A percentile compares a stretch with the other conserved stretches of the same genome.
These are phyloP conservation scores for Aspergillus conjunctus DNA, from an alignment of 495 filamentous ascomycete species.

Conservation along the genomic window DNA sequence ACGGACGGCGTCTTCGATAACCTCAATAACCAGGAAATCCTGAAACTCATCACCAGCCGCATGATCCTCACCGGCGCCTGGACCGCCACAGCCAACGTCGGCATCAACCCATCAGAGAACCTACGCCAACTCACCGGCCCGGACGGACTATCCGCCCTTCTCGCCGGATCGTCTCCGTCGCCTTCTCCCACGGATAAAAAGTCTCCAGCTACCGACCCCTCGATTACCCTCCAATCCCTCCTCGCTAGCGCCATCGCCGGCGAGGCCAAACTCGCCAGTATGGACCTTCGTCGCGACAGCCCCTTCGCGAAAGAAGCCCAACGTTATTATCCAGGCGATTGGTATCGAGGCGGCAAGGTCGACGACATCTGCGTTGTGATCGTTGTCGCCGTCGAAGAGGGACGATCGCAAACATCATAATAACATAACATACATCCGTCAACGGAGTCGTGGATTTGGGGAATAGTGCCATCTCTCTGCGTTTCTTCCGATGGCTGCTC, in stretches of 20 bases:
- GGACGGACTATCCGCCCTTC: slow-evolving; percentile 38
- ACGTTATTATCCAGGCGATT: slow-evolving; percentile 78
- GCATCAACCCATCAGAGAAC: slow-evolving; percentile 58
- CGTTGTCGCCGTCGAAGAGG: slow-evolving; percentile 62
- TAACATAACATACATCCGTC: not conserved
- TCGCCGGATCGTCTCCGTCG: slow-evolving; percentile 23
- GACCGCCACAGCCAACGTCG: slow-evolving; percentile 54
- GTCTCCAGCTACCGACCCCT: slow-evolving; percentile 8
- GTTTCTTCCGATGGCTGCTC: not conserved
- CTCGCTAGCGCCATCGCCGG: slow-evolving; percentile 74
- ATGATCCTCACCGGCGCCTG: slow-evolving; percentile 78
- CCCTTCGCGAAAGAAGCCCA: slow-evolving; percentile 95
- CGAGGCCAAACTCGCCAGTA: slow-evolving; percentile 82
- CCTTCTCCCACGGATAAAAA: slow-evolving; percentile 21
- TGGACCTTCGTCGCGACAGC: slow-evolving; percentile 75
- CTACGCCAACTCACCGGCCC: slow-evolving; percentile 55
- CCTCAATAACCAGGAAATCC: slow-evolving; percentile 82
- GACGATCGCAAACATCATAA: not conserved
- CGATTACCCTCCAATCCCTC: slow-evolving; percentile 65
- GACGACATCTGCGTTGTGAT: slow-evolving; percentile 88
- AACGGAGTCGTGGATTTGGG: not conserved
- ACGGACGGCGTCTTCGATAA: slow-evolving; percentile 98
- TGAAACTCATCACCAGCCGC: slow-evolving; percentile 71
- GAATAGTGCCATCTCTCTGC: not conserved
- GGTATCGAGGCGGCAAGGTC: slow-evolving; percentile 83